Percentiles rank a stretch among this genome's conserved stretches.
Evolutionary conservation across 257 asterid species (phyloP).

Genomic region (Fraxinus cuspidata): DNA sequence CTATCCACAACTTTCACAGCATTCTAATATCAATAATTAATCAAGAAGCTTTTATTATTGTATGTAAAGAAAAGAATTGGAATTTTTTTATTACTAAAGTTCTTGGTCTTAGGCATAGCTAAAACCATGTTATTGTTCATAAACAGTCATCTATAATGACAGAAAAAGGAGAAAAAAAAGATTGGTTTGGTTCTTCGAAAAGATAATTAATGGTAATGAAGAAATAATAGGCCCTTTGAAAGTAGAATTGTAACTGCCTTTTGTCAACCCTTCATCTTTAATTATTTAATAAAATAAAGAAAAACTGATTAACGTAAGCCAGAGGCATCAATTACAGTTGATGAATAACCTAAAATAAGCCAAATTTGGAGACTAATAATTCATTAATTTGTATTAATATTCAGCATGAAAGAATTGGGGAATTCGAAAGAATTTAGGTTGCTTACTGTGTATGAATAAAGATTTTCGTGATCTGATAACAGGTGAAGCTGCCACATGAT

Average conservation of each 20-base stretch:
- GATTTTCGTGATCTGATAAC: conserved; percentile 32
- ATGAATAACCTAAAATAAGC: neutral
- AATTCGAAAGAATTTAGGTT: neutral
- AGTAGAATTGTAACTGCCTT: neutral
- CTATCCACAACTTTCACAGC: conserved; percentile 31
- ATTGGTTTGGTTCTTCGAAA: neutral
- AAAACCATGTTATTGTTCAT: no score
- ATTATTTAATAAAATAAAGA: neutral
- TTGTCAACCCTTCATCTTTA: neutral
- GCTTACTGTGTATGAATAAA: neutral
- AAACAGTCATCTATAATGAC: no score
- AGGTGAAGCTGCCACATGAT: conserved; percentile 54
- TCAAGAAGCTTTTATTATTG: no score
- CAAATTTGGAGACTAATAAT: neutral
- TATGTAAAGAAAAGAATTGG: no score
- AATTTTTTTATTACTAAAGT: no score
- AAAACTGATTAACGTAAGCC: neutral
- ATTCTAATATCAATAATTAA: neutral
- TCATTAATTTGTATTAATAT: neutral
- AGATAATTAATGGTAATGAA: neutral
- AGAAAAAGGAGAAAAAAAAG: neutral
- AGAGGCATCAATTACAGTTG: neutral
- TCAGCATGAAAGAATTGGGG: neutral
- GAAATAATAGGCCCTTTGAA: neutral
- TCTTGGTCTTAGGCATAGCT: no score